Evolutionary conservation across 1,139 yeast species (phyloP), one percentile per base, ranked within the genome.

Genomic region (Suhomyces taliae): DNA sequence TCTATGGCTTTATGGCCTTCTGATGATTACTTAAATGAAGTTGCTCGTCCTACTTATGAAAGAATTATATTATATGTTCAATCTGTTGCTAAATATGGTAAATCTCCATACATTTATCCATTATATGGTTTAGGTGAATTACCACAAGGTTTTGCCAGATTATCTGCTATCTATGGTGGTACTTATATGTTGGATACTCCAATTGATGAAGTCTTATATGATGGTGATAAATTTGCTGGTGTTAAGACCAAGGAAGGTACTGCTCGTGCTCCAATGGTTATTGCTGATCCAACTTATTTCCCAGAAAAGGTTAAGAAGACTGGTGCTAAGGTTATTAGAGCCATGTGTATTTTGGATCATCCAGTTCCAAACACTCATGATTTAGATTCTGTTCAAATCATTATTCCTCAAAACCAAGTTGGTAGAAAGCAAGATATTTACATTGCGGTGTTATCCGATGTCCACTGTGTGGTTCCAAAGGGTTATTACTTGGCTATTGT

Each of bases 261-360:
- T 37, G 97, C 97, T 32, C 85, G 81, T 61, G 97, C 99, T 1
- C 96, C 96, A 55, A 76, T 90, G 53, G 96, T 93, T 37, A 90
- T 93, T 72, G 97, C 97, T 34, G 99, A 93, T 66, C 99, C 99
- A 49, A 93, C 99, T 12, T 93, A 93, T 66, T 93, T 93, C 83
- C 97, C 98, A 2, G 89, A 86, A 39, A 85, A 83, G 69, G 97
- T 93, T 50, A 78, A 81, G 64, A 82, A 88, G 65, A 85, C 93
- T 5, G 97, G 97, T 34, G 83, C 86, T 57, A 84, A 79, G 62
- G 96, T 95, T 45, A 90, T 93, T 55, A 83, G 99, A 65, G 97
- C 98, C 48, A 91, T 95, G 78, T 90, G 98, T 66, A 79, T 93
- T 50, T 74, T 95, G 65, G 87, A 91, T 61, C 97, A 90, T 64